phyloP scores from a whole-genome alignment of 495 filamentous ascomycete species.

The Staphylotrichum tortipilum region DNA sequence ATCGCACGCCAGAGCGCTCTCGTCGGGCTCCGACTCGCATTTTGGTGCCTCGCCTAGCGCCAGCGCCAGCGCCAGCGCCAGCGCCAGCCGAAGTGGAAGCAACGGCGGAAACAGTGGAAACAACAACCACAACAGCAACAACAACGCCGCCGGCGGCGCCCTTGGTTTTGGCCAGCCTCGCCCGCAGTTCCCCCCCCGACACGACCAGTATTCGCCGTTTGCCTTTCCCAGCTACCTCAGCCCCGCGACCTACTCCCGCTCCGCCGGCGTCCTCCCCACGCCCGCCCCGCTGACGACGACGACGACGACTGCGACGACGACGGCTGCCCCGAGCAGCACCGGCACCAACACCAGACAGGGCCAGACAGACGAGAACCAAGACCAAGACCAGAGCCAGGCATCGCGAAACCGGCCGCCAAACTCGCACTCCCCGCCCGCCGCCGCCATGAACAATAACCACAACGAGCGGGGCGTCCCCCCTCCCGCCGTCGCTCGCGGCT shows the following conservation, averaged over 20 bases:
- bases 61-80: no score
- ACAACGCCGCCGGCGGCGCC: not conserved
- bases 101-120: no score
- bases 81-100: no score
- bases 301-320: not conserved
- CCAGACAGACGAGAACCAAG: not conserved
- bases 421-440: not conserved
- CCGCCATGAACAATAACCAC: not conserved
- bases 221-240: no score
- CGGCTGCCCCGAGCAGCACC: no score
- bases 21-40: not conserved
- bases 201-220: constrained; percentile 3
- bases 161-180: not conserved
- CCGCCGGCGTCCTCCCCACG: not conserved
- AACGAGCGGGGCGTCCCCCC: not conserved
- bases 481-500: not conserved
- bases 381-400: not conserved
- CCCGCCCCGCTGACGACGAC: not conserved
- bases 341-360: not conserved
- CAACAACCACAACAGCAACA: no score
- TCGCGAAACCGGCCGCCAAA: not conserved
- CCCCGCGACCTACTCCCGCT: not conserved
- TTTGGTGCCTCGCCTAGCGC: not conserved
- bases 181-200: not conserved
- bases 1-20: no score